phyloP scores from a whole-genome alignment of 352 stramenopile species.

The Pseudoperonospora humuli region DNA sequence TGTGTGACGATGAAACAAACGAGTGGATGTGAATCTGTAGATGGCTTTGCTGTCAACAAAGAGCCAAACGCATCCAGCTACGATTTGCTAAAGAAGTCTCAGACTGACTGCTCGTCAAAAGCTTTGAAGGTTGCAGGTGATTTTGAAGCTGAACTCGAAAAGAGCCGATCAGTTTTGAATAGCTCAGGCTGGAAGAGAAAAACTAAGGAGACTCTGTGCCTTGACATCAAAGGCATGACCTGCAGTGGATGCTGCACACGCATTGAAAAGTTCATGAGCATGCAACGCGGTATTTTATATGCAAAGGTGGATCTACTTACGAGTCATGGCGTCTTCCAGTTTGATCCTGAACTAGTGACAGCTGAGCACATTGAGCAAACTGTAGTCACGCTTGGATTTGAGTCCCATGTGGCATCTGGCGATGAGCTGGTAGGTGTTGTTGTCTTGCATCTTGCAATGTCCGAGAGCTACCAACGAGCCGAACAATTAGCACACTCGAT shows the following conservation, averaged over 20 bases:
- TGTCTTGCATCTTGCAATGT: constrained; percentile 36
- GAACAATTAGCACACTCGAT: constrained; percentile 20
- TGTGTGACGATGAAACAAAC: no score
- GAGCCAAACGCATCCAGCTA: no score
- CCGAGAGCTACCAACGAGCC: constrained; percentile 16
- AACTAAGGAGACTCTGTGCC: constrained; percentile 28
- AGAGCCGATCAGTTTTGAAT: constrained; percentile 7
- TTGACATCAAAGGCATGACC: constrained; percentile 78
- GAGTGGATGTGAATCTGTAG: no score
- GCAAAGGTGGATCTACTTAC: constrained; percentile 67
- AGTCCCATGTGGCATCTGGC: constrained; percentile 39
- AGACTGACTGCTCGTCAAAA: no score
- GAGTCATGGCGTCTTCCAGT: constrained; percentile 41
- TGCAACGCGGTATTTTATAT: constrained; percentile 41
- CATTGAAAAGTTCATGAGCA: constrained; percentile 63
- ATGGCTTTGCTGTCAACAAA: no score
- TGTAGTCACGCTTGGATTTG: constrained; percentile 62
- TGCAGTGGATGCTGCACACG: constrained; percentile 83
- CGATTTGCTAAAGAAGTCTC: no score
- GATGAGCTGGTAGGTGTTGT: constrained; percentile 48
- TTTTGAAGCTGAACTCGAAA: constrained; percentile 22
- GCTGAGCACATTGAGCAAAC: constrained; percentile 56
- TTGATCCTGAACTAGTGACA: constrained; percentile 36
- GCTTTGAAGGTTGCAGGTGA: constrained; percentile 35
- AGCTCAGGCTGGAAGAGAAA: constrained; percentile 9